These are phyloP conservation scores for Penstemon eatonii DNA, from an alignment of 257 asterid species.

Conservation along the genomic window DNA sequence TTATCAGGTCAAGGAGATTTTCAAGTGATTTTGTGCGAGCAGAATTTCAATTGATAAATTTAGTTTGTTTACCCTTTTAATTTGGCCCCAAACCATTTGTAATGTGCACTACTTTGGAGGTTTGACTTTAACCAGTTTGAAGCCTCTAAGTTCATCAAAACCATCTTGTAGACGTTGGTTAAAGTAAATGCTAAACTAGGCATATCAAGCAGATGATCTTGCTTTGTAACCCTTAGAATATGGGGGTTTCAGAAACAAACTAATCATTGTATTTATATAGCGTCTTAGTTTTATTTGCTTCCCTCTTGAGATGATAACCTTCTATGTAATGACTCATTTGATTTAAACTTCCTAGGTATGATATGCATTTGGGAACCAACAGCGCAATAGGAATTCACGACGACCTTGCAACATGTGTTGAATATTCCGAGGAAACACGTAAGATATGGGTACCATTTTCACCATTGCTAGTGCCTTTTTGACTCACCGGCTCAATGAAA, in stretches of 20 bases:
- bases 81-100: not conserved
- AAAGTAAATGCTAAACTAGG: not conserved
- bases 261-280: conserved; percentile 6
- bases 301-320: conserved; percentile 16
- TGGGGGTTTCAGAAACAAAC: not conserved
- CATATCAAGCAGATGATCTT: conserved; percentile 8
- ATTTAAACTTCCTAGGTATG: conserved; percentile 55
- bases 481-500: conserved; percentile 9
- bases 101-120: conserved; percentile 3
- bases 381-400: conserved; percentile 64
- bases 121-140: conserved; percentile 11
- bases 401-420: conserved; percentile 73
- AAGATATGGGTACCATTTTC: conserved; percentile 34
- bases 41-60: not conserved
- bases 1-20: no score
- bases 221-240: not conserved
- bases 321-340: conserved; percentile 24
- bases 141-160: conserved; percentile 5
- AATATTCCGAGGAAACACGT: conserved; percentile 73
- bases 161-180: conserved; percentile 1
- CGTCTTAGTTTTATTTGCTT: conserved; percentile 24
- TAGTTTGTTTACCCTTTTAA: not conserved
- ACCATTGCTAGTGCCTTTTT: not conserved
- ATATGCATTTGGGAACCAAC: conserved; percentile 58
- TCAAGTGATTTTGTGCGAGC: no score